Evolutionary conservation across 306 rosid genomes (phyloP).

Genomic region (Senna tora): DNA sequence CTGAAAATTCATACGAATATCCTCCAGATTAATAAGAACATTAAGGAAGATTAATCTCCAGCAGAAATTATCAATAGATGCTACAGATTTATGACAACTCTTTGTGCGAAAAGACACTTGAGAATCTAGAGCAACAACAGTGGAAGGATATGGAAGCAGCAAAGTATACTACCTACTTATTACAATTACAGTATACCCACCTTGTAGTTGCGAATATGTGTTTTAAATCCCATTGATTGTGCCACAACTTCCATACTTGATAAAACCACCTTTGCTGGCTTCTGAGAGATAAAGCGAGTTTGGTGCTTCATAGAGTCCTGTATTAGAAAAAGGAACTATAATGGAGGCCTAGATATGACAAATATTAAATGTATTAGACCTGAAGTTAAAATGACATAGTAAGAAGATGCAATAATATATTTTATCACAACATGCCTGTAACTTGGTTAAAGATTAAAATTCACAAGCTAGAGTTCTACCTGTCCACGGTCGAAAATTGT

Average conservation of each 20-base stretch:
- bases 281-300: slow-evolving; percentile 82
- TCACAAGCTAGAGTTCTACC: slow-evolving; percentile 38
- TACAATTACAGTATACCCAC: slow-evolving; percentile 37
- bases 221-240: slow-evolving; percentile 91
- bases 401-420: slow-evolving; percentile 7
- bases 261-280: slow-evolving; percentile 80
- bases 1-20: slow-evolving; percentile 51
- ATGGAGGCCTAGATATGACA: not conserved
- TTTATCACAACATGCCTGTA: slow-evolving; percentile 12
- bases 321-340: slow-evolving; percentile 18
- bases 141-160: slow-evolving; percentile 8
- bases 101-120: slow-evolving; percentile 8
- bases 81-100: not conserved
- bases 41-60: slow-evolving; percentile 17
- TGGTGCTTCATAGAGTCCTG: slow-evolving; percentile 70
- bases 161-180: slow-evolving; percentile 12
- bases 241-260: slow-evolving; percentile 96
- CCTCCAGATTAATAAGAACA: slow-evolving; percentile 18
- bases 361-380: not conserved
- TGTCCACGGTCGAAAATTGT: slow-evolving; percentile 75
- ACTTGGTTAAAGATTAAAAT: not conserved
- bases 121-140: slow-evolving; percentile 11
- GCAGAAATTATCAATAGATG: slow-evolving; percentile 10
- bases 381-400: slow-evolving; percentile 31
- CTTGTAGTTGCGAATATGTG: slow-evolving; percentile 90